phyloP scores from a whole-genome alignment of 2,329 filamentous ascomycete species.

The Thermomyces lanuginosus region DNA sequence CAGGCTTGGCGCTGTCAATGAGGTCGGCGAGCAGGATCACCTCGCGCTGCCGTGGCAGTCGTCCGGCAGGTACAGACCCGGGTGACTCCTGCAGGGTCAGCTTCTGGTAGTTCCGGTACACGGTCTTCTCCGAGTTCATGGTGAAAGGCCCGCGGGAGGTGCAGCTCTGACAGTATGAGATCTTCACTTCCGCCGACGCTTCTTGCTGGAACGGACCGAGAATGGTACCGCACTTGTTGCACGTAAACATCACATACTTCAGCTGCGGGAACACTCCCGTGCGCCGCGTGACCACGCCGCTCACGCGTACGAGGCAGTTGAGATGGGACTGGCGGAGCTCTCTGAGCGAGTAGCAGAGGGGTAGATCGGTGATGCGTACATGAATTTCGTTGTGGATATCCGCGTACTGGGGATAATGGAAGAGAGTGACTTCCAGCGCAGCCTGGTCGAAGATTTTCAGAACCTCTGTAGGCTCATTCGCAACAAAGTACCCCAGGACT shows the following conservation, averaged over 20 bases:
- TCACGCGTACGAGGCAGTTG: conserved; percentile 87
- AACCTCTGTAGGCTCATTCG: conserved; percentile 88
- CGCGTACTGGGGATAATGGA: conserved; percentile 95
- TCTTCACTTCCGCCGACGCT: conserved; percentile 88
- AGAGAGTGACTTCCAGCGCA: conserved; percentile 85
- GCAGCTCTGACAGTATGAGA: conserved; percentile 91
- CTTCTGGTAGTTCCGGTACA: conserved; percentile 98
- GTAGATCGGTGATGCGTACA: conserved; percentile 87
- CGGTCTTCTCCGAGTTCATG: conserved; percentile 90
- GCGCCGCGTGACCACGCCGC: conserved; percentile 83
- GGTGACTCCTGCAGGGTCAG: conserved; percentile 93
- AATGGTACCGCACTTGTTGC: conserved; percentile 77
- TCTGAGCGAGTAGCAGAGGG: conserved; percentile 84
- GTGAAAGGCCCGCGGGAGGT: conserved; percentile 90
- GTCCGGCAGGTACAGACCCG: conserved; percentile 87
- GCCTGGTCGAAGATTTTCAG: conserved; percentile 93
- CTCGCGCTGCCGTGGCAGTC: conserved; percentile 80
- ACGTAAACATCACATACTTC: conserved; percentile 98
- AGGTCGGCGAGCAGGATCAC: conserved; percentile 94
- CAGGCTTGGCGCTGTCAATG: conserved; percentile 91
- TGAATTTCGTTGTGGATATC: conserved; percentile 96
- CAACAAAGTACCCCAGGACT: conserved; percentile 85
- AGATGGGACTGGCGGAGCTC: conserved; percentile 90
- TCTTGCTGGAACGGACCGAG: conserved; percentile 96
- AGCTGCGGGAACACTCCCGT: conserved; percentile 94